phyloP scores from a whole-genome alignment of 148 eudicot genomes.

The Persicaria tinctoria region DNA sequence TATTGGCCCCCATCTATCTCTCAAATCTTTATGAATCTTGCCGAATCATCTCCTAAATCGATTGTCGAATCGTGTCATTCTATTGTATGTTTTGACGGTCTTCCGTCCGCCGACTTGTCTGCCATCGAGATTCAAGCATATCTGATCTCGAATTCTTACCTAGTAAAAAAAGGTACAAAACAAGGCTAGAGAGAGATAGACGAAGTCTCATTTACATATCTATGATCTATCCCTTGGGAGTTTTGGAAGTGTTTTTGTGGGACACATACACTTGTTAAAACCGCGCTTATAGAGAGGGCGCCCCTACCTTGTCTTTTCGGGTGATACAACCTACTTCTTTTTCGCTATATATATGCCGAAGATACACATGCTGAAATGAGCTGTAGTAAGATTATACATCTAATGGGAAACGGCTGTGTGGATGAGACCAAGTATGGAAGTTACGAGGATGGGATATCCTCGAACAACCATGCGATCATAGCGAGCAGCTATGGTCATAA shows the following conservation, averaged over 20 bases:
- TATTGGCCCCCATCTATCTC: not conserved
- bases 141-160: too few species aligned
- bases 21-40: not conserved
- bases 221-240: not conserved
- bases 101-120: too few species aligned
- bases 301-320: constrained; percentile 3
- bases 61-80: not conserved
- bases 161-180: not conserved
- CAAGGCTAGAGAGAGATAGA: too few species aligned
- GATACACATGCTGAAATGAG: not conserved
- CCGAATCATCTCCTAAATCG: not conserved
- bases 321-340: not conserved
- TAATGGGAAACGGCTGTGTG: too few species aligned
- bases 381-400: too few species aligned
- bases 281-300: not conserved
- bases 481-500: not conserved
- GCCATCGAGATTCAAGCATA: too few species aligned
- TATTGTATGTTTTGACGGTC: too few species aligned
- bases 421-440: not conserved
- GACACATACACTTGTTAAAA: not conserved
- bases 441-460: not conserved
- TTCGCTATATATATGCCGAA: not conserved
- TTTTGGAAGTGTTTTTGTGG: not conserved
- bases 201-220: not conserved
- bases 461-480: not conserved